Evolutionary conservation across 225 moss, liverwort and hornwort species (phyloP).

Genomic region (Sphagnum contortum): DNA sequence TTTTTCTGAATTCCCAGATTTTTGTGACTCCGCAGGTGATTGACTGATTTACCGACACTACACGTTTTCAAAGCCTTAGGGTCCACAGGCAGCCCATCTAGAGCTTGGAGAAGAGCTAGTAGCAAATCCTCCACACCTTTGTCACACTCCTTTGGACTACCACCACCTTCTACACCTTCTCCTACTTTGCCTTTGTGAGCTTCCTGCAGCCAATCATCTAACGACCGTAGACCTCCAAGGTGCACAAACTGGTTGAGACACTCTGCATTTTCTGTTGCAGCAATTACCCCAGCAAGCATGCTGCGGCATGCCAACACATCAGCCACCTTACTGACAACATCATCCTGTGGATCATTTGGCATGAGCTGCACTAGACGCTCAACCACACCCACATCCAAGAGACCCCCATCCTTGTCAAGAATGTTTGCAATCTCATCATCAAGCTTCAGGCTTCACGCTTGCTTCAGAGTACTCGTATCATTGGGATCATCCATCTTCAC

Average conservation of each 20-base stretch:
- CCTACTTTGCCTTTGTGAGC: conserved; percentile 95
- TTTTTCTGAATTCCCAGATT: conserved; percentile 89
- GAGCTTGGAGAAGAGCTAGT: conserved; percentile 66
- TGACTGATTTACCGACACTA: conserved; percentile 92
- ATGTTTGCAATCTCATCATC: conserved; percentile 59
- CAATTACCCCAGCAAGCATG: conserved; percentile 73
- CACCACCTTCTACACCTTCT: conserved; percentile 30
- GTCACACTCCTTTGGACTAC: conserved; percentile 94
- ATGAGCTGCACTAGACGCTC: conserved; percentile 83
- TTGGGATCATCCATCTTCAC: conserved; percentile 80
- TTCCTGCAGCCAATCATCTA: conserved; percentile 99
- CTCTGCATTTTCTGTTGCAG: conserved; percentile 82
- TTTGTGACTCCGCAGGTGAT: conserved; percentile 85
- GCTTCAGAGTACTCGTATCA: conserved; percentile 86
- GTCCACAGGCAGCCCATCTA: conserved; percentile 93
- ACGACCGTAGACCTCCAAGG: conserved; percentile 70
- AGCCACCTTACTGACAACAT: conserved; percentile 58
- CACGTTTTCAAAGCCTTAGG: conserved; percentile 89
- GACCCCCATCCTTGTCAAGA: conserved; percentile 83
- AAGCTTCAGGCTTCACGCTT: conserved; percentile 90
- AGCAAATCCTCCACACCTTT: conserved; percentile 89
- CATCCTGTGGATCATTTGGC: conserved; percentile 79
- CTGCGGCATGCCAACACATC: conserved; percentile 74
- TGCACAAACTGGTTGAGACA: conserved; percentile 71
- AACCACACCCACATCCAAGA: conserved; percentile 58